Percentiles rank a stretch among this genome's conserved stretches.
These are phyloP conservation scores for Chlorella sp. DNA, from an alignment of 139 green algal species.

Conservation along the genomic window DNA sequence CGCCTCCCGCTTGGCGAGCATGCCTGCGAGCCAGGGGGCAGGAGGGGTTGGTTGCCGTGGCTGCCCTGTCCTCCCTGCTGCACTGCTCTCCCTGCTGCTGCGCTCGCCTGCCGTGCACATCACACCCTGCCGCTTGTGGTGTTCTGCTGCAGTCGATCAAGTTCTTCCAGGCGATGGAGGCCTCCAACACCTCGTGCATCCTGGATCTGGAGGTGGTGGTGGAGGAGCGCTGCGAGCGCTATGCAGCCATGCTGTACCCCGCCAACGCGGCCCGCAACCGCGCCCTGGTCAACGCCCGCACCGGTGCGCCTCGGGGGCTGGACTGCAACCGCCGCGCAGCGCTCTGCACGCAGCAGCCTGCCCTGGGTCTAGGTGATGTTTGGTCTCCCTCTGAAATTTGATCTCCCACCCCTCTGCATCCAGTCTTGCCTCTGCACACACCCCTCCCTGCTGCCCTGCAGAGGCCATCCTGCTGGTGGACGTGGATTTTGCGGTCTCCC, in stretches of 20 bases:
- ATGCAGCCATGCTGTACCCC: slow-evolving; percentile 46
- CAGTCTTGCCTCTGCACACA: too few relatives aligned
- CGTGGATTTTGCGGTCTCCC: slow-evolving; percentile 48
- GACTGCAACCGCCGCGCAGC: not conserved
- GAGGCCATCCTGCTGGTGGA: slow-evolving; percentile 52
- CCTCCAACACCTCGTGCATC: slow-evolving; percentile 32
- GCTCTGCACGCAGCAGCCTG: too few relatives aligned
- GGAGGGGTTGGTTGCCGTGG: not conserved
- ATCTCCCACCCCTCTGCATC: too few relatives aligned
- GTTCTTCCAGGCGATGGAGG: slow-evolving; percentile 5
- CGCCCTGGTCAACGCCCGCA: slow-evolving; percentile 29
- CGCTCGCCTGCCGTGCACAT: too few relatives aligned
- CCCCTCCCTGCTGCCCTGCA: not conserved
- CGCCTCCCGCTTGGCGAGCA: too few relatives aligned
- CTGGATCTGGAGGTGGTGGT: slow-evolving; percentile 52
- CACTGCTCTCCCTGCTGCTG: too few relatives aligned
- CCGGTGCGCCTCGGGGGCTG: slow-evolving; percentile 7
- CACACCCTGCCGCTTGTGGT: too few relatives aligned
- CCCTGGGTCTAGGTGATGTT: not conserved
- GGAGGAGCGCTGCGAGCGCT: slow-evolving; percentile 48
- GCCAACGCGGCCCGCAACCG: slow-evolving; percentile 52
- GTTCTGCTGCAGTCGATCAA: not conserved
- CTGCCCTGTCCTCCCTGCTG: not conserved
- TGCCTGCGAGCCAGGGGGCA: too few relatives aligned
- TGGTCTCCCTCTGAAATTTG: too few relatives aligned